Evolutionary conservation across 2,329 filamentous ascomycete species (phyloP).

Genomic region (Nemania abortiva): DNA sequence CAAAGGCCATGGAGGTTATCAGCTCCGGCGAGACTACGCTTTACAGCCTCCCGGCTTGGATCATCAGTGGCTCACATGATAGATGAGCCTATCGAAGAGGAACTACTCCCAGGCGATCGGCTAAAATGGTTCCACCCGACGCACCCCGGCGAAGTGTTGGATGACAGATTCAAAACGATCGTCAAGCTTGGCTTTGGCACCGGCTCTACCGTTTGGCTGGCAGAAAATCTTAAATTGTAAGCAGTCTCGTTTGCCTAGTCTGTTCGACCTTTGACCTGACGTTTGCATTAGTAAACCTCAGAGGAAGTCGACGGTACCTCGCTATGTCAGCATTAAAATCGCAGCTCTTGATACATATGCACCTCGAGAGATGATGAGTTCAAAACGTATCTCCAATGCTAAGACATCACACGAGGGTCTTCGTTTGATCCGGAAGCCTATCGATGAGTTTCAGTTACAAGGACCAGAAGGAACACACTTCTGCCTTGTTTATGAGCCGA

Average conservation of each 20-base stretch:
- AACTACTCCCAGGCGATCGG: background rate
- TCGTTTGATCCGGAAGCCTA: background rate
- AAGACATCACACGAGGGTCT: background rate
- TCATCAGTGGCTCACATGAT: no score
- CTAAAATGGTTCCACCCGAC: background rate
- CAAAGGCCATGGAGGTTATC: no score
- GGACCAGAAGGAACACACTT: background rate
- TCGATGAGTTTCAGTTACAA: slow-evolving; percentile 2
- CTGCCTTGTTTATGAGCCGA: slow-evolving; percentile 3
- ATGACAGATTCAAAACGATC: slow-evolving; percentile 5
- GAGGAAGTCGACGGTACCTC: background rate
- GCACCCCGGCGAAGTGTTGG: background rate
- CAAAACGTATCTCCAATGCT: background rate
- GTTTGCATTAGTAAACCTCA: background rate
- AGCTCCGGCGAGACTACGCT: no score
- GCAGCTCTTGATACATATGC: background rate
- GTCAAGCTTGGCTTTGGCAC: slow-evolving; percentile 1
- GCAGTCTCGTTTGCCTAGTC: background rate
- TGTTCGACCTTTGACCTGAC: background rate
- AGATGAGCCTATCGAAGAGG: background rate
- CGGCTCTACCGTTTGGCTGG: slow-evolving; percentile 10
- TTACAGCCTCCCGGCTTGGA: no score
- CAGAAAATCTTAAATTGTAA: slow-evolving; percentile 10
- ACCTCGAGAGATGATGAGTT: background rate
- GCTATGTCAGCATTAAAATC: slow-evolving; percentile 10